Evolutionary conservation across 2,329 filamentous ascomycete genomes (phyloP), one percentile per base, ranked within the genome.

Genomic region (Talaromyces marneffei): DNA sequence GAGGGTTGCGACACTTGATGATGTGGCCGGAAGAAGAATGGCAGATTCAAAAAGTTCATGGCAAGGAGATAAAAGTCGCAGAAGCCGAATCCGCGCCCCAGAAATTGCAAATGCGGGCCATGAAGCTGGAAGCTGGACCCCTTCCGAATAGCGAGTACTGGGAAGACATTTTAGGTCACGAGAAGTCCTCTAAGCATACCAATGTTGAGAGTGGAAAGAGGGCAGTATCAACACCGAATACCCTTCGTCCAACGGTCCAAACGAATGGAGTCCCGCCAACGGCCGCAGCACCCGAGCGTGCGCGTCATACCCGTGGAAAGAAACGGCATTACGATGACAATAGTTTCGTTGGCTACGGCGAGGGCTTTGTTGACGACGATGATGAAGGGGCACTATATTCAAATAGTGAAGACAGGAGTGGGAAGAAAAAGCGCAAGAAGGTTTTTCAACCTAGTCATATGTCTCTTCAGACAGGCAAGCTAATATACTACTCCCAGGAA

Each of bases 241-340:
- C 61, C 37, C 65, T 64, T 57, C 72, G 70, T 56, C 66, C 63
- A 5, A 57, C 66, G 59, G 64, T 60, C 56, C 73, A 69, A 64
- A 65, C 65, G 10, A 73, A 69, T 55, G 70, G 68, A 39, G 58
- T 40, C 5, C 67, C 70, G 20, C 67, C 65, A 54, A 66, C 65
- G 29, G 59, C 66, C 16, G 59, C 69, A 4, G 78, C 78, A 56
- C 56, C 66, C 25, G 75, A 76, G 20, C 69, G 73, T 18, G 53
- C 65, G 44, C 72, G 80, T 44, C 75, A 79, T 12, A 78, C 75
- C 64, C 78, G 79, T 23, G 74, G 77, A 50, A 77, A 77, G 40
- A 81, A 81, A 69, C 77, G 80, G 67, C 73, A 79, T 66, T 82
- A 82, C 65, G 78, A 79, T 65, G 79, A 82, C 52, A 77, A 77